Evolutionary conservation across 768 basidiomycete species (phyloP).

Genomic region (Lactifluus rugatus): DNA sequence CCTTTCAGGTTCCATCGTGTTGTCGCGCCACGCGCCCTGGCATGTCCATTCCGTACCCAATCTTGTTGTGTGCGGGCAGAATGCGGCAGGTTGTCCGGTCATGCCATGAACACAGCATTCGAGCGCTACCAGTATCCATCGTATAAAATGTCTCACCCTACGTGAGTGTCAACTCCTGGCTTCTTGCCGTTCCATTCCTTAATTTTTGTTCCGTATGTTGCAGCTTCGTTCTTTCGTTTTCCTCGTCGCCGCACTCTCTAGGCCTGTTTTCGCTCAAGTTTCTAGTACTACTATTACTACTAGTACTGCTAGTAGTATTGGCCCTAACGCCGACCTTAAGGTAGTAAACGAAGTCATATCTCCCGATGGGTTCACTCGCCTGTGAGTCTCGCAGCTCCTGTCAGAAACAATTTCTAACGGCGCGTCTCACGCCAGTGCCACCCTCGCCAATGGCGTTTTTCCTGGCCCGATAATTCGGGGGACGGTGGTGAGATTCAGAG

Average conservation of each 20-base stretch:
- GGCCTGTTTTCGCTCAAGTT: background rate
- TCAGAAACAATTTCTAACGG: background rate
- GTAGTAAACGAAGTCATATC: slow-evolving; percentile 19
- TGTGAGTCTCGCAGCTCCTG: background rate
- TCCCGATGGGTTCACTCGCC: slow-evolving; percentile 23
- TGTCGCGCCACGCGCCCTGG: too few relatives aligned
- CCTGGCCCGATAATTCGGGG: slow-evolving; percentile 8
- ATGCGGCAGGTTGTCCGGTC: background rate
- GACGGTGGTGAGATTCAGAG: background rate
- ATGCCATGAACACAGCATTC: too few relatives aligned
- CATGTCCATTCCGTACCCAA: too few relatives aligned
- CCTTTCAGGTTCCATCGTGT: too few relatives aligned
- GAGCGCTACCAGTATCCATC: background rate
- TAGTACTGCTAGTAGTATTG: slow-evolving; percentile 5
- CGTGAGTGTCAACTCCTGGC: background rate
- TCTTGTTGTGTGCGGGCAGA: background rate
- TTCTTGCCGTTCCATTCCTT: background rate
- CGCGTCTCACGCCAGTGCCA: background rate
- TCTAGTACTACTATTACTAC: too few relatives aligned
- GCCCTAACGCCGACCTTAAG: slow-evolving; percentile 19
- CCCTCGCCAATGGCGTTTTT: background rate
- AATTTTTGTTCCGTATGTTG: background rate
- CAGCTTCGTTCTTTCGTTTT: slow-evolving; percentile 2
- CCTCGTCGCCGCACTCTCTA: slow-evolving; percentile 3
- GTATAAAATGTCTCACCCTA: background rate